Evolutionary conservation across 495 filamentous ascomycete genomes (phyloP), one percentile per base, ranked within the genome.

Genomic region (Lasiosphaeris hirsuta): DNA sequence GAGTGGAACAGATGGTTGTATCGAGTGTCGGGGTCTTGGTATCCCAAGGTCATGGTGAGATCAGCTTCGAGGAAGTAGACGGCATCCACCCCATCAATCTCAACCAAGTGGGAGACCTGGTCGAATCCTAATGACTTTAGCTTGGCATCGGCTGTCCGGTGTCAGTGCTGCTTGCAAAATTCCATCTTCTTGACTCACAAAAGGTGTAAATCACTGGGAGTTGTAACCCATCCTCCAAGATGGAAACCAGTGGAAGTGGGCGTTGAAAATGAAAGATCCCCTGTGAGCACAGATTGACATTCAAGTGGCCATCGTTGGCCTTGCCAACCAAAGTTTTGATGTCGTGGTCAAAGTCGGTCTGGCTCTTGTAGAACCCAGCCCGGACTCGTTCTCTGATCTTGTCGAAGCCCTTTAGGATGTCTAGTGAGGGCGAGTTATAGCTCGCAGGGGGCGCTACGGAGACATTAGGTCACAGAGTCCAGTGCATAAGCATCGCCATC

Each of bases 1-100:
- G n/a, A 43, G 2, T 30, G 50, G 0, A 53, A 53, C 0, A 53
- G 11, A 7, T 41, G 50, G 17, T 53, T 53, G 8, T 44, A 53
- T 1, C 50, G 34, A 38, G 50, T 19, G 18, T 53, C 50, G 18
- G 50, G 50, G 37, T 53, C 50, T 10, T 53, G 50, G 36, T 18
- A 23, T 18, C 38, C 36, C 11, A 53, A 23, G 5, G 4, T 8
- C 1, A 9, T 1, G 14, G 5, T 10, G 8, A 53, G 6, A 6
- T 53, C 10, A 6, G 50, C 50, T 17, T 53, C 33, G 7, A 53
- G 50, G 19, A 17, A 53, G 35, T 53, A 53, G 10, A 18, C 5
- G 34, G 36, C 36, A n/a, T 9, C 0, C 1, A 44, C 7, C 14
- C 10, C 10, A 17, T 53, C 39, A 15, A 53, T 53, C 14, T n/a